Evolutionary conservation across 2,329 filamentous ascomycete genomes (phyloP), one percentile per base, ranked within the genome.

Genomic region (Sclerotinia sclerotiorum): DNA sequence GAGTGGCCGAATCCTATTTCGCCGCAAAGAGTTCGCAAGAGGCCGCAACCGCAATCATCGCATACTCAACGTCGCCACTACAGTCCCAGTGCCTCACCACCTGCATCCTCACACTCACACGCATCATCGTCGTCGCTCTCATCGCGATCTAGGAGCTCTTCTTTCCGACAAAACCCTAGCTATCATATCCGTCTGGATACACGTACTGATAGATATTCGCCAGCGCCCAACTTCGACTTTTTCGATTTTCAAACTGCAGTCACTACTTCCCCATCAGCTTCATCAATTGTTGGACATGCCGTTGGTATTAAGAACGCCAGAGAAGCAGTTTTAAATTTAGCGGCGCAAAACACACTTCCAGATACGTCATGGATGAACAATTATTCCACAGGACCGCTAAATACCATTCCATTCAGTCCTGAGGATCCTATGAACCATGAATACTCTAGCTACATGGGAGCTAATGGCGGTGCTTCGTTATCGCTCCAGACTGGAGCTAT

Each of bases 1-100:
- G 65, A 67, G 56, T 67, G 65, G 65, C 56, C 65, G 55, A 67
- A 15, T 54, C 35, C 56, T 15, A 44, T 44, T 49, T 67, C 67
- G 39, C 52, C 67, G 32, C 67, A 60, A 55, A 46, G 52, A 19
- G 63, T 69, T 69, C 35, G 52, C 48, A 69, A 62, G 49, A 62
- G 55, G 46, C 56, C 51, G 32, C 65, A 62, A 44, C 56, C 54
- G 17, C 65, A 46, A 39, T n/a, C 35, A 17, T 62, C 56, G 21
- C 56, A 67, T 62, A 32, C 56, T 44, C 67, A 66, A 24, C 55
- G 65, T 29, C 67, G 46, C 54, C 49, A 39, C 27, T 54, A 46
- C 65, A 67, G 56, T 35, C 65, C 65, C 24, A 67, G 56, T 62
- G 48, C 56, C n/a, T 67, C 65, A 54, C 65, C 65, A 27, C 56